A percentile compares a stretch with the other conserved stretches of the same genome.
Conservation (phyloP, 1,284 basidiomycete genomes). For the Pyrrhoderma noxium region DNA sequence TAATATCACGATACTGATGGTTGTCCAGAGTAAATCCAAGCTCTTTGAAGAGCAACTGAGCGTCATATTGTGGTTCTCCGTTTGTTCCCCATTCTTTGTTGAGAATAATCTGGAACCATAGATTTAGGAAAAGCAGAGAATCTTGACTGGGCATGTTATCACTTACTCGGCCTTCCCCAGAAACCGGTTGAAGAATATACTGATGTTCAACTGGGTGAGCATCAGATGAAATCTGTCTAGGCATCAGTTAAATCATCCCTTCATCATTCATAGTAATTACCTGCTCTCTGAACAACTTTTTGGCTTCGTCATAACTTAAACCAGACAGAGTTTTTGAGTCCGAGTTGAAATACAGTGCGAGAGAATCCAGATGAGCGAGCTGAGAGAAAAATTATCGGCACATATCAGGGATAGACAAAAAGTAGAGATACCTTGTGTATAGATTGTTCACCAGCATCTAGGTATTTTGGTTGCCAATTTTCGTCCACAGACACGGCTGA, state of each 20-base stretch:
- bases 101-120: constrained; percentile 59
- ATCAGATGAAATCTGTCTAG: constrained; percentile 56
- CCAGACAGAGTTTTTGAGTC: constrained; percentile 82
- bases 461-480: constrained; percentile 91
- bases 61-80: constrained; percentile 75
- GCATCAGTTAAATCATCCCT: constrained; percentile 9
- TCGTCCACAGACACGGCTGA: constrained; percentile 91
- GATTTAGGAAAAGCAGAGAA: no score
- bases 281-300: constrained; percentile 74
- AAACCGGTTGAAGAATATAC: constrained; percentile 93
- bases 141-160: no score
- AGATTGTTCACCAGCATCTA: constrained; percentile 82
- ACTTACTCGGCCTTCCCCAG: constrained; percentile 83
- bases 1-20: constrained; percentile 91
- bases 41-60: constrained; percentile 88
- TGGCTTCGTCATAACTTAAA: constrained; percentile 58
- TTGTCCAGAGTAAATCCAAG: constrained; percentile 92
- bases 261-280: constrained; percentile 31
- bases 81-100: constrained; percentile 71
- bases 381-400: constrained; percentile 27
- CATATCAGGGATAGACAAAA: constrained; percentile 6
- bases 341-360: constrained; percentile 96
- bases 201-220: constrained; percentile 67
- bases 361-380: constrained; percentile 82
- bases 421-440: constrained; percentile 76